A percentile compares a stretch with the other conserved stretches of the same genome.
These are phyloP conservation scores for Nasturtium officinale DNA, from an alignment of 345 rosid species.

Conservation along the genomic window DNA sequence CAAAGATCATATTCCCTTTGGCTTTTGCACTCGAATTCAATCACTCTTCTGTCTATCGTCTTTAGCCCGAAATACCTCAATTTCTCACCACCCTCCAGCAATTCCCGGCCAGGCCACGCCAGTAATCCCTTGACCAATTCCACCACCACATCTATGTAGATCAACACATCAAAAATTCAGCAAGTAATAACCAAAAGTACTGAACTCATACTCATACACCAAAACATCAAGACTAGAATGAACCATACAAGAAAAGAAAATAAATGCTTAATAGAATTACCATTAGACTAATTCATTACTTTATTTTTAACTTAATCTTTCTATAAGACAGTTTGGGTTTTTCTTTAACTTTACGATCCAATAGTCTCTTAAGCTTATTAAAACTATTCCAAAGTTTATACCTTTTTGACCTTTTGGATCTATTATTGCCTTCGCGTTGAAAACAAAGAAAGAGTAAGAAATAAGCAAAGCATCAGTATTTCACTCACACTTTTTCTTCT, in stretches of 20 bases:
- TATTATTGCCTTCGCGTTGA: constrained; percentile 4
- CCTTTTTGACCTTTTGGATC: constrained; percentile 34
- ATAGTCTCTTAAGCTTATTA: constrained; percentile 6
- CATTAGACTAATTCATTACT: neutral
- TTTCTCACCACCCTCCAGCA: constrained; percentile 70
- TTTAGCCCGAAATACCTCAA: constrained; percentile 70
- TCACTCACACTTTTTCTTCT: constrained; percentile 83
- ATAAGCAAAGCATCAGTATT: constrained; percentile 35
- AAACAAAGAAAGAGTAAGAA: constrained; percentile 35
- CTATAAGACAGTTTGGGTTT: constrained; percentile 23
- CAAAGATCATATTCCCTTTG: constrained; percentile 80
- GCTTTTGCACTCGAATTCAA: constrained; percentile 76
- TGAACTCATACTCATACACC: neutral
- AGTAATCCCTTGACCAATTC: constrained; percentile 65
- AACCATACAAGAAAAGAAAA: constrained; percentile 18
- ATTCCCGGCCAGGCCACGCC: constrained; percentile 78
- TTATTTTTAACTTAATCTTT: neutral
- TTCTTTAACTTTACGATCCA: constrained; percentile 35
- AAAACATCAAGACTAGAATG: neutral
- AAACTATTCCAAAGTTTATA: constrained; percentile 19
- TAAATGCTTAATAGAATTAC: neutral
- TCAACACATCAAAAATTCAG: constrained; percentile 14
- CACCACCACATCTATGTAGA: constrained; percentile 58
- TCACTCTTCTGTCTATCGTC: constrained; percentile 58
- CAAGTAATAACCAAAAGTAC: neutral